These are phyloP conservation scores for Pichia sp. DNA, from an alignment of 1,139 yeast species.

Conservation along the genomic window DNA sequence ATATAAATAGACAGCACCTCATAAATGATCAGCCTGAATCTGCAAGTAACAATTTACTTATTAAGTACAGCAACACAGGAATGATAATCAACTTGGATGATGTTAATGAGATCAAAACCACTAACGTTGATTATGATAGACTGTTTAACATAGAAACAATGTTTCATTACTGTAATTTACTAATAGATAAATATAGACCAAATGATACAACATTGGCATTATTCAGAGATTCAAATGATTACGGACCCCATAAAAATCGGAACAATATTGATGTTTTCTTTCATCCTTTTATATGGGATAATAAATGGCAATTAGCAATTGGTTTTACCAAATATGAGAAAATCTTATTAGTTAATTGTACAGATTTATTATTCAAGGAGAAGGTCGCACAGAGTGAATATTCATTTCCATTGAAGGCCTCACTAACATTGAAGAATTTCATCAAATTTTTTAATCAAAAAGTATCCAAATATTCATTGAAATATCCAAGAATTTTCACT, in stretches of 20 bases:
- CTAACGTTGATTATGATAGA: not conserved
- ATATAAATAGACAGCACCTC: not conserved
- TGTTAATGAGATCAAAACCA: not conserved
- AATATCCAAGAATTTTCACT: conserved; percentile 20
- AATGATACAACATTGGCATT: conserved; percentile 17
- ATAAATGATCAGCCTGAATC: too few relatives aligned
- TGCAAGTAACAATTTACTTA: not conserved
- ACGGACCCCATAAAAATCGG: conserved; percentile 23
- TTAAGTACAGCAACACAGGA: not conserved
- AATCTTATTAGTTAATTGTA: conserved; percentile 26
- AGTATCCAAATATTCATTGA: conserved; percentile 22
- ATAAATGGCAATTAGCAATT: conserved; percentile 30
- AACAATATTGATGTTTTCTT: conserved; percentile 19
- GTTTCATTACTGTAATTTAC: conserved; percentile 24
- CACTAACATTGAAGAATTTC: conserved; percentile 22
- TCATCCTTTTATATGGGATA: conserved; percentile 27
- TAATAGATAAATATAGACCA: conserved; percentile 21
- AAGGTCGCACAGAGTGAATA: not conserved
- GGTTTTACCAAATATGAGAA: conserved; percentile 23
- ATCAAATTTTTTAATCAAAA: conserved; percentile 23
- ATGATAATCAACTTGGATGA: not conserved
- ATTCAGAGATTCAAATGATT: conserved; percentile 18
- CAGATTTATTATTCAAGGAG: conserved; percentile 10
- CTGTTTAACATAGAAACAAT: conserved; percentile 22
- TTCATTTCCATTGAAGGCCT: conserved; percentile 20